Evolutionary conservation across 176 grass and related monocot species (phyloP), one percentile per base, ranked within the genome.

Genomic region (Carex parvula): DNA sequence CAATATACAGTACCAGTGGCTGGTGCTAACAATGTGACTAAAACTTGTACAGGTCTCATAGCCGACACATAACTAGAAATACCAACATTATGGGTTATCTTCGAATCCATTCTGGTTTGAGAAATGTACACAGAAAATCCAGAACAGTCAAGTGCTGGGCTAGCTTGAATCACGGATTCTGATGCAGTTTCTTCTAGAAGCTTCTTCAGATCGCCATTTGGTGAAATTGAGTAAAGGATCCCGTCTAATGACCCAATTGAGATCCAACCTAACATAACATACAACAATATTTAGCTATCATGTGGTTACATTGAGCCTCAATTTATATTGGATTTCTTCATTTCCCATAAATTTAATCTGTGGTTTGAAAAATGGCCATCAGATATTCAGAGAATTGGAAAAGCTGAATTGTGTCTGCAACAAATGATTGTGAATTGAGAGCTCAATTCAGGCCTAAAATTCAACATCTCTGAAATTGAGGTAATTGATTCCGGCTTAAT

Each of bases 201-300:
- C 82, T 88, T 94, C 66, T 69, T 90, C 37, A 89, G 61, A 21
- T 93, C 82, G 42, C 91, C 95, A 69, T 85, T 32, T 63, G 89
- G 95, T 32, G 92, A 91, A 54, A 98, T 82, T 5, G 87, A 94
- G 87, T 98, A 94, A 8, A 94, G 80, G 41, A 29, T 82, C n/a
- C 95, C 95, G 80, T 98, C 95, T 86, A 91, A 76, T 13, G 94
- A 91, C 6, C 90, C 92, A 85, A 97, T 80, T 33, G 95, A 97
- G 56, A 94, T 85, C 95, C 95, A 94, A 89, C 90, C 95, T 97
- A 70, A 65, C n/a, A n/a, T 61, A 85, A 21, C 8, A 81, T 30
- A 61, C 60, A 50, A 71, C 81, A 52, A 53, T 37, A 50, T 65
- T 81, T 81, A 60, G 78, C 59, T 60, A 63, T 39, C 44, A 21